Evolutionary conservation across 2,329 filamentous ascomycete species (phyloP), one percentile per base, ranked within the genome.

Genomic region (Fusarium sp.): DNA sequence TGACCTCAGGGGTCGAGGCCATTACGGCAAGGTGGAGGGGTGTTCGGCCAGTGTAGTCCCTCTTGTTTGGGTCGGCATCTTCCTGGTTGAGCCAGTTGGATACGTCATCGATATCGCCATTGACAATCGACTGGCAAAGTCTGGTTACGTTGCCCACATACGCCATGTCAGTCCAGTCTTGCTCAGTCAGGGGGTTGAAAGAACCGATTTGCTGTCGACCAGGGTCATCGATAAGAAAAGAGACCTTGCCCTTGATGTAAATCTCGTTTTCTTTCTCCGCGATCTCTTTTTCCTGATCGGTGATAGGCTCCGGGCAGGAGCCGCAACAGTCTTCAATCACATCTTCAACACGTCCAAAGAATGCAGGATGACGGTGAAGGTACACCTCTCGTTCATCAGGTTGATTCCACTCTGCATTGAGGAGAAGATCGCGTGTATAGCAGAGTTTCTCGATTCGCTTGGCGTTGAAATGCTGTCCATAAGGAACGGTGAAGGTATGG

Each of bases 161-260:
- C 1, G 93, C 92, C 92, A 96, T 96, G 67, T 94, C 91, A 1
- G 93, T 96, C 92, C 93, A 96, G 74, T 96, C 92, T 49, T 92
- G 85, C 40, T 93, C 89, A 0, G 91, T 94, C 36, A 95, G 83
- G 0, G 93, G 93, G 71, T 96, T 91, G 80, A 96, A 96, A 11
- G 85, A 87, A 25, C 86, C 86, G 48, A 88, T 88, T 76, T 86
- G 80, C 74, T 96, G 93, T 55, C 93, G 85, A 18, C 93, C 93
- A 3, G 93, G 92, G 69, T 97, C 87, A 71, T 97, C 92, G 65
- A 90, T 90, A 69, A 96, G 82, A 77, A 96, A 96, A 0, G 83
- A 82, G 11, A 96, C 83, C 21, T 86, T 83, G 11, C 93, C 93
- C 4, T 89, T 91, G 21, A 97, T 88, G 73, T 92, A 95, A 6